Evolutionary conservation across 2,329 filamentous ascomycete species (phyloP).

Genomic region (Aspergillus amoenus): DNA sequence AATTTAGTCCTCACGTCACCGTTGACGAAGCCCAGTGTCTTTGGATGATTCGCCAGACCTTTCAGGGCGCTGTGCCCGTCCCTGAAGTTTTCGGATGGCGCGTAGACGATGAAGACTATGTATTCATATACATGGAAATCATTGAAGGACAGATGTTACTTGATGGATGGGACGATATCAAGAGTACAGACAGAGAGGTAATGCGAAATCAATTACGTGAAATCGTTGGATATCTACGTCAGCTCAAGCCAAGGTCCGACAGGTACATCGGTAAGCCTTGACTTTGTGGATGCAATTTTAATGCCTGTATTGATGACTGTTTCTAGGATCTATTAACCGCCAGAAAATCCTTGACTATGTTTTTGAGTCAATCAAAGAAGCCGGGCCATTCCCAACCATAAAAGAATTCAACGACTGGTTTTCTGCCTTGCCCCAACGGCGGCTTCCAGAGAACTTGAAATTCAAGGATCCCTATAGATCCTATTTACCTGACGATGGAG

Average conservation of each 20-base stretch:
- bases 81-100: constrained; percentile 40
- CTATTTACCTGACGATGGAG: constrained; percentile 26
- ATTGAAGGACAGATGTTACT: constrained; percentile 27
- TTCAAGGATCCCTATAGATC: constrained; percentile 21
- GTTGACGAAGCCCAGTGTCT: constrained; percentile 25
- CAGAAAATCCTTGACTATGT: constrained; percentile 20
- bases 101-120: constrained; percentile 17
- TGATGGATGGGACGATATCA: constrained; percentile 25
- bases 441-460: constrained; percentile 4
- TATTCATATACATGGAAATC: constrained; percentile 37
- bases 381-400: constrained; percentile 23
- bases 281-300: neutral
- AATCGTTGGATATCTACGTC: constrained; percentile 19
- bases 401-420: constrained; percentile 30
- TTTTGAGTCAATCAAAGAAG: constrained; percentile 16
- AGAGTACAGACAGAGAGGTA: constrained; percentile 5
- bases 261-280: constrained; percentile 22
- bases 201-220: constrained; percentile 20
- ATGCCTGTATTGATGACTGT: neutral
- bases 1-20: constrained; percentile 22
- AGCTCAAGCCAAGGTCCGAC: constrained; percentile 20
- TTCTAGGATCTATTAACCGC: constrained; percentile 21
- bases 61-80: constrained; percentile 29
- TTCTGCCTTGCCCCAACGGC: constrained; percentile 20
- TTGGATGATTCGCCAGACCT: constrained; percentile 21